Evolutionary conservation across 2,329 filamentous ascomycete species (phyloP).

Genomic region (Colletotrichum liriopes): DNA sequence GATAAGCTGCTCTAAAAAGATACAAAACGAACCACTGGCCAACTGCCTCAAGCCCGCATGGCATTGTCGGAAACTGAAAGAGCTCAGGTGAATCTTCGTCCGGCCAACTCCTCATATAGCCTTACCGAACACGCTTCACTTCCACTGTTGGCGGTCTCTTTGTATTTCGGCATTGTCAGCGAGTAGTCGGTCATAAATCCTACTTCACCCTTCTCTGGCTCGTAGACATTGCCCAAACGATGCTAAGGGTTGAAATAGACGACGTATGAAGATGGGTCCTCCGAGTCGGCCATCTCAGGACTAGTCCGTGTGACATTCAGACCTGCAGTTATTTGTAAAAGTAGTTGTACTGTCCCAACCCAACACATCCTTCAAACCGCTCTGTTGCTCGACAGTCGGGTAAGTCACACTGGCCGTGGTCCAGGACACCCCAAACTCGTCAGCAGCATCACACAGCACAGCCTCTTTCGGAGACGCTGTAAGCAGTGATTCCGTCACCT

Average conservation of each 20-base stretch:
- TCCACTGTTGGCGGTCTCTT: too few species aligned
- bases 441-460: not conserved
- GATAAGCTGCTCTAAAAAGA: not conserved
- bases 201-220: not conserved
- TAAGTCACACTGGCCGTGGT: not conserved
- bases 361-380: too few species aligned
- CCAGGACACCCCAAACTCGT: not conserved
- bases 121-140: too few species aligned
- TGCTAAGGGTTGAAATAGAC: not conserved
- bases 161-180: not conserved
- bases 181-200: not conserved
- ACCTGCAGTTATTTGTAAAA: not conserved
- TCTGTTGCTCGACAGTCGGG: not conserved
- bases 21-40: too few species aligned
- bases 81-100: too few species aligned
- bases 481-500: not conserved
- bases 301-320: not conserved
- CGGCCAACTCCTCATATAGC: too few species aligned
- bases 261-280: too few species aligned
- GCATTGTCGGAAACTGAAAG: too few species aligned
- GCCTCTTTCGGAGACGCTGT: not conserved
- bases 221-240: not conserved
- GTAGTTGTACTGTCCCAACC: not conserved
- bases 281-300: not conserved
- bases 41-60: not conserved